phyloP scores from a whole-genome alignment of 495 filamentous ascomycete species.

The Talaromyces borbonicus region DNA sequence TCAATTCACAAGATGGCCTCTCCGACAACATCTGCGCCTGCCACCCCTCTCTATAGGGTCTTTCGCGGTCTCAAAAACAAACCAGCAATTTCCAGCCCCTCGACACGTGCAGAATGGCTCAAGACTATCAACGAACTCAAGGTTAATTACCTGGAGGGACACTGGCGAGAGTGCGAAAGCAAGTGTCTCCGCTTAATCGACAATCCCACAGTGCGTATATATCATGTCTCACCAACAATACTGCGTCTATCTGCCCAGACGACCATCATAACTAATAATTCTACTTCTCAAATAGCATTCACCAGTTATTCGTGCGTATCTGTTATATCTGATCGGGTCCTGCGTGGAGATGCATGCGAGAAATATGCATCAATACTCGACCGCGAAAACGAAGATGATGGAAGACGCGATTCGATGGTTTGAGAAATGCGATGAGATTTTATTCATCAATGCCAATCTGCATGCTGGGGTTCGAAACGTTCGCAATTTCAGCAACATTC shows the following conservation, averaged over 20 bases:
- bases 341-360: conserved; percentile 8
- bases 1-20: background rate
- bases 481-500: background rate
- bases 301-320: background rate
- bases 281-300: background rate
- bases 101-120: background rate
- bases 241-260: no score
- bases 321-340: conserved; percentile 4
- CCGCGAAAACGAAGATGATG: conserved; percentile 3
- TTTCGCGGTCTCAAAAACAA: conserved; percentile 3
- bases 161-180: conserved; percentile 4
- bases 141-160: background rate
- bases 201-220: background rate
- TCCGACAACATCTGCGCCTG: background rate
- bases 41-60: conserved; percentile 1
- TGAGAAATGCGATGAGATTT: background rate
- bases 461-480: background rate
- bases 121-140: background rate
- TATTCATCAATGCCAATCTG: background rate
- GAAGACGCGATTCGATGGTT: conserved; percentile 4
- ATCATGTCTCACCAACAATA: no score
- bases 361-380: conserved; percentile 8
- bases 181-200: conserved; percentile 3
- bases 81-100: background rate
- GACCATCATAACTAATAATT: background rate